Evolutionary conservation across 805 yeast species (phyloP), one percentile per base, ranked within the genome.

Genomic region (Pichia phayaonensis): DNA sequence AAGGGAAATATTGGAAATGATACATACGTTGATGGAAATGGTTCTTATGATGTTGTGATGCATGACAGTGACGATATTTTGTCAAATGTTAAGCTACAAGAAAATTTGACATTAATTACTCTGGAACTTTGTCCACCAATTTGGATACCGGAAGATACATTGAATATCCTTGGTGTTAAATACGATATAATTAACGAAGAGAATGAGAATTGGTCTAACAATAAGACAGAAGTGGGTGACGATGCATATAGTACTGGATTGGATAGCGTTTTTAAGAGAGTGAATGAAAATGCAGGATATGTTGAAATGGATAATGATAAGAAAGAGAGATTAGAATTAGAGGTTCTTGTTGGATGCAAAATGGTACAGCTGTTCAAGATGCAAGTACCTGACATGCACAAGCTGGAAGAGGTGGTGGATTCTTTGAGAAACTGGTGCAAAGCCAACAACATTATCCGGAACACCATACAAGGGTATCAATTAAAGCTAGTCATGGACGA

Each of bases 71-170:
- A 34, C 10, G 20, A 34, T 34, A 16, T 34, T 16, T n/a, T 34
- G n/a, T 34, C 38, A 6, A 34, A 34, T 34, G 38, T 3, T 20
- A 34, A 34, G n/a, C 8, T 34, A n/a, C 20, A 34, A 16, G 22
- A 16, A 4, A 24, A 26, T 42, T 23, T 40, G 24, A n/a, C 38
- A 34, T 34, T 34, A n/a, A 50, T 66, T 21, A 63, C 59, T 15
- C 47, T 67, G 20, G 71, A 67, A 45, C 24, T 64, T 12, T 56
- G 62, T 46, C 70, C 70, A 1, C 59, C 56, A 22, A 54, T 67
- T 15, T 67, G 70, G 70, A 54, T 67, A 5, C 69, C 70, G 0
- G 58, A 62, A 40, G 69, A 64, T 52, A 36, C 62, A 21, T 43
- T 64, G 21, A 38, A 56, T 27, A 61, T 60, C 23, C 42, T 59